Percentiles rank a stretch among this genome's conserved stretches.
Conservation (phyloP, 805 yeast species). For the Peterozyma xylosa region DNA sequence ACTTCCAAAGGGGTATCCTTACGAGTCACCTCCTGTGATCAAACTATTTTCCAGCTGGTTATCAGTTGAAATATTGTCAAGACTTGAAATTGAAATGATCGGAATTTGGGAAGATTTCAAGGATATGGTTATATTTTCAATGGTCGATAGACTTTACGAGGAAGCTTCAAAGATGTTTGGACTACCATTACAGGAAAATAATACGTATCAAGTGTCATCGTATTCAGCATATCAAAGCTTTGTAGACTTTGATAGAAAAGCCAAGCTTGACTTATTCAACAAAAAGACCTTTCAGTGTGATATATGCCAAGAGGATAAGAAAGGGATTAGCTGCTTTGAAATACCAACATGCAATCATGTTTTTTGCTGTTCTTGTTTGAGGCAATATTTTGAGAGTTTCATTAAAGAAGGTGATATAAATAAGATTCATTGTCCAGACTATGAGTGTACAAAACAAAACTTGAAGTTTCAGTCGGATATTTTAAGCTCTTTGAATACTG, state of each 20-base stretch:
- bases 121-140: slow-evolving; percentile 32
- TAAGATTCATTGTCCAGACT: slow-evolving; percentile 52
- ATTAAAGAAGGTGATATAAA: slow-evolving; percentile 42
- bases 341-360: slow-evolving; percentile 40
- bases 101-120: slow-evolving; percentile 26
- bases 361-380: slow-evolving; percentile 39
- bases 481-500: slow-evolving; percentile 9
- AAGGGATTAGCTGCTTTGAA: slow-evolving; percentile 32
- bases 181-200: slow-evolving; percentile 1
- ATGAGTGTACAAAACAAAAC: slow-evolving; percentile 30
- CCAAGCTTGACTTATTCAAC: slow-evolving; percentile 21
- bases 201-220: slow-evolving; percentile 3
- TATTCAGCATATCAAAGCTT: slow-evolving; percentile 8
- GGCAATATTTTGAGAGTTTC: slow-evolving; percentile 29
- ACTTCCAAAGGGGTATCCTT: slow-evolving; percentile 30
- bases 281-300: slow-evolving; percentile 38
- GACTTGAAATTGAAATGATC: slow-evolving; percentile 14
- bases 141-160: slow-evolving; percentile 32
- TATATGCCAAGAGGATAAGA: slow-evolving; percentile 45
- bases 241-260: slow-evolving; percentile 16
- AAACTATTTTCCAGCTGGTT: slow-evolving; percentile 25
- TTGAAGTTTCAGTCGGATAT: slow-evolving; percentile 5
- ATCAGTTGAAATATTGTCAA: slow-evolving; percentile 8
- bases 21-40: slow-evolving; percentile 19
- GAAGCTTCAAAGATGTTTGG: slow-evolving; percentile 13